Evolutionary conservation across 768 basidiomycete genomes (phyloP).

Genomic region (Boletellus sp.): DNA sequence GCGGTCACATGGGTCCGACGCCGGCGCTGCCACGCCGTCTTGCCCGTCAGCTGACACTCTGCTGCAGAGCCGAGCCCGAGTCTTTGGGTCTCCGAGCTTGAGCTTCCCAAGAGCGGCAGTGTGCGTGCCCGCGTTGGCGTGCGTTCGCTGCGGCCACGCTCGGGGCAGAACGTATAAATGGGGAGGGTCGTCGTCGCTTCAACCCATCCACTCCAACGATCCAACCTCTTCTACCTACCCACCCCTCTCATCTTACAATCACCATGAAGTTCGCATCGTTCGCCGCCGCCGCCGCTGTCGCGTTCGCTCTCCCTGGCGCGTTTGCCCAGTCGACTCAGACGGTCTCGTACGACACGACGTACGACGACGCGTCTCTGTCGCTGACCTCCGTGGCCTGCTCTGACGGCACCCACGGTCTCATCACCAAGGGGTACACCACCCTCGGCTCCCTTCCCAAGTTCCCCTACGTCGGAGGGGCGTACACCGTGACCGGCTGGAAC

Average conservation of each 20-base stretch:
- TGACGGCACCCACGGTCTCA: conserved; percentile 30
- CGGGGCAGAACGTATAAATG: conserved; percentile 14
- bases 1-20: conserved; percentile 1
- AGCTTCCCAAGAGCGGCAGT: not conserved
- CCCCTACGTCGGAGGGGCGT: conserved; percentile 33
- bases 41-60: conserved; percentile 5
- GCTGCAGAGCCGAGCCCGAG: not conserved
- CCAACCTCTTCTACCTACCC: not conserved
- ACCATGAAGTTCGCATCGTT: conserved; percentile 27
- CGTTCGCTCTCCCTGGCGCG: conserved; percentile 11
- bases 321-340: conserved; percentile 11
- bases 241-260: not conserved
- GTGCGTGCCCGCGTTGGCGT: not conserved
- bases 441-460: conserved; percentile 31
- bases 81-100: not conserved
- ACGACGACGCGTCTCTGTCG: conserved; percentile 23
- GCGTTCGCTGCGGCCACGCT: not conserved
- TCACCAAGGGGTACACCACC: conserved; percentile 30
- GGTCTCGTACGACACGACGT: conserved; percentile 32
- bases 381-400: conserved; percentile 31
- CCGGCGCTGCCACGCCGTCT: not conserved
- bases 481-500: conserved; percentile 30
- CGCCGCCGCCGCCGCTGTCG: conserved; percentile 5
- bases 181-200: not conserved
- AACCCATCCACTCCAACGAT: not conserved